A percentile compares a stretch with the other conserved stretches of the same genome.
These are phyloP conservation scores for Gliomastix tumulicola DNA, from an alignment of 2,329 filamentous ascomycete species.

Conservation along the genomic window DNA sequence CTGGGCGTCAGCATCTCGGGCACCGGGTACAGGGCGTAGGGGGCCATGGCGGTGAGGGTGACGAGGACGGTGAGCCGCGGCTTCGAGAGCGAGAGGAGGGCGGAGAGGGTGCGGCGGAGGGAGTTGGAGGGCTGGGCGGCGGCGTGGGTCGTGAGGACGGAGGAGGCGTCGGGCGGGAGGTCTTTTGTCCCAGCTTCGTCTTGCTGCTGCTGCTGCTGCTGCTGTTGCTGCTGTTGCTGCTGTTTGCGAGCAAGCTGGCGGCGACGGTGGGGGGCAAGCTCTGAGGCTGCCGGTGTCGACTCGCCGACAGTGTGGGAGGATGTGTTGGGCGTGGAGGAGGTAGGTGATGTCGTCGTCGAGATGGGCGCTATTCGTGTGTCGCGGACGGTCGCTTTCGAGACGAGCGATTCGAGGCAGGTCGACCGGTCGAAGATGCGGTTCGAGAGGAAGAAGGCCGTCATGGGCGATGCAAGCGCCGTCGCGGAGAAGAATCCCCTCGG, in stretches of 20 bases:
- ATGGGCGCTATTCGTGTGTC: slow-evolving; percentile 17
- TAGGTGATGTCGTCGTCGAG: slow-evolving; percentile 12
- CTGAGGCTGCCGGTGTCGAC: slow-evolving; percentile 1
- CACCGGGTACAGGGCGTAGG: slow-evolving; percentile 90
- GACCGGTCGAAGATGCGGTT: slow-evolving; percentile 27
- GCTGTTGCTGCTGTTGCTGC: background rate
- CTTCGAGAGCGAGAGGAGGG: slow-evolving; percentile 89
- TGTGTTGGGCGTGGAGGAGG: slow-evolving; percentile 8
- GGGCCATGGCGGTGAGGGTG: slow-evolving; percentile 80
- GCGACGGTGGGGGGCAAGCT: slow-evolving; percentile 24
- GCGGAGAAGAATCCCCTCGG: too few relatives aligned
- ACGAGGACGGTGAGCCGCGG: slow-evolving; percentile 88
- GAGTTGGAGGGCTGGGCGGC: slow-evolving; percentile 43
- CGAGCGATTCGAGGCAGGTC: slow-evolving; percentile 24
- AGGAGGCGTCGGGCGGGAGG: slow-evolving; percentile 44
- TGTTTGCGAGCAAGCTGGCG: slow-evolving; percentile 22
- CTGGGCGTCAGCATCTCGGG: slow-evolving; percentile 73
- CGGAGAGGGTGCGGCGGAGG: slow-evolving; percentile 61
- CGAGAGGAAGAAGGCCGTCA: slow-evolving; percentile 23
- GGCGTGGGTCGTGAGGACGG: slow-evolving; percentile 45
- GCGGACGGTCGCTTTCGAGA: slow-evolving; percentile 9
- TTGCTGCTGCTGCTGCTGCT: slow-evolving; percentile 1
- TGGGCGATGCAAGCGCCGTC: too few relatives aligned
- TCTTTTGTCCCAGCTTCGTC: slow-evolving; percentile 10
- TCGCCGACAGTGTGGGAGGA: slow-evolving; percentile 1